These are phyloP conservation scores for Claviceps sp. DNA, from an alignment of 2,329 filamentous ascomycete species.

Conservation along the genomic window DNA sequence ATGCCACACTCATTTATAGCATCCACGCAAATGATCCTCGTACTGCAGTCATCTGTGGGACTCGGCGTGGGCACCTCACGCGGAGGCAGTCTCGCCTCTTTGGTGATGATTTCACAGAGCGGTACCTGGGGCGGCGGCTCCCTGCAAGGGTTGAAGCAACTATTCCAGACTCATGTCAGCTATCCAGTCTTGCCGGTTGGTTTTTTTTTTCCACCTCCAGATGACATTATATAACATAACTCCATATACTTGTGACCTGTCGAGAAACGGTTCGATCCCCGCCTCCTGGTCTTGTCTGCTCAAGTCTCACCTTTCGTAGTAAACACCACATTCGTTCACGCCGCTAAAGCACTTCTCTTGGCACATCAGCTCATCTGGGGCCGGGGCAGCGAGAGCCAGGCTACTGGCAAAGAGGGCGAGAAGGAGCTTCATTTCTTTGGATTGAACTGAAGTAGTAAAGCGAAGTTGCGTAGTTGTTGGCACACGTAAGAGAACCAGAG, in stretches of 20 bases:
- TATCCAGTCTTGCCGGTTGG: background rate
- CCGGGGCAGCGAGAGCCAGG: background rate
- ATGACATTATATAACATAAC: too few species aligned
- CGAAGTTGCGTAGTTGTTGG: background rate
- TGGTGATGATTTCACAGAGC: background rate
- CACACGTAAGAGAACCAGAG: background rate
- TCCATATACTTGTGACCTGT: too few species aligned
- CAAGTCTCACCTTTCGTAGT: background rate
- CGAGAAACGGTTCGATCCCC: too few species aligned
- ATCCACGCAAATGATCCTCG: slow-evolving; percentile 14
- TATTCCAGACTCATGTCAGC: background rate
- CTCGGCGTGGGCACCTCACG: background rate
- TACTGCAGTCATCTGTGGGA: slow-evolving; percentile 11
- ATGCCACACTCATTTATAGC: slow-evolving; percentile 14
- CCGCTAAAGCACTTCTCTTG: background rate
- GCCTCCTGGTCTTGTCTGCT: too few species aligned
- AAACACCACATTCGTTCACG: background rate
- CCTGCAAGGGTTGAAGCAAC: background rate
- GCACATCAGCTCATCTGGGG: background rate
- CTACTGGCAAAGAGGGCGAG: background rate
- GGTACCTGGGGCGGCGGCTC: background rate
- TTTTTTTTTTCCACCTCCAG: too few species aligned
- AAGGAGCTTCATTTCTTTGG: background rate
- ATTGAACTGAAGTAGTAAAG: background rate
- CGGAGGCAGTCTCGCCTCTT: background rate